These are phyloP conservation scores for Mycena latifolia DNA, from an alignment of 768 basidiomycete genomes.

Conservation along the genomic window DNA sequence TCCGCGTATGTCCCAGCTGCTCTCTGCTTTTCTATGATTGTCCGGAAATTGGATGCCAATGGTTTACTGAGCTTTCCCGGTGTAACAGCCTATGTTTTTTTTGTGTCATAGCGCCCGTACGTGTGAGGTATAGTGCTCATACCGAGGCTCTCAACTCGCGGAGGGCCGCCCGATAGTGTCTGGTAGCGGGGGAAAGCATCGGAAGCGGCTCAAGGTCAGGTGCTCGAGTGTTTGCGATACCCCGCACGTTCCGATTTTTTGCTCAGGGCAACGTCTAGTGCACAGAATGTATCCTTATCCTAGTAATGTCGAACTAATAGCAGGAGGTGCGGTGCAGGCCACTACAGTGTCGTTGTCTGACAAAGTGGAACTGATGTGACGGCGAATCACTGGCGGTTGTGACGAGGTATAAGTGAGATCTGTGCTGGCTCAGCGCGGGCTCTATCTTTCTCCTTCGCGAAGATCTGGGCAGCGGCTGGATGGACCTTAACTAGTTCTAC, in stretches of 20 bases:
- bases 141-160: slow-evolving; percentile 69
- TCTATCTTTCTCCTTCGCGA: no score
- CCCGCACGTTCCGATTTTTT: no score
- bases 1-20: slow-evolving; percentile 48
- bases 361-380: no score
- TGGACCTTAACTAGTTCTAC: not conserved
- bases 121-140: not conserved
- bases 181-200: slow-evolving; percentile 48
- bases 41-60: slow-evolving; percentile 66
- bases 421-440: no score
- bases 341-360: no score
- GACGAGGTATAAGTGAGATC: no score
- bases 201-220: not conserved
- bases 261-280: no score
- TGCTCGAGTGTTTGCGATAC: not conserved
- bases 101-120: not conserved
- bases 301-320: no score
- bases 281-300: no score
- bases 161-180: slow-evolving; percentile 64
- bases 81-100: slow-evolving; percentile 42
- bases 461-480: not conserved
- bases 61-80: slow-evolving; percentile 54
- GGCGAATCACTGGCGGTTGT: no score
- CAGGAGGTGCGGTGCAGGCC: no score
- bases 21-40: slow-evolving; percentile 60